phyloP scores from a whole-genome alignment of 2,329 filamentous ascomycete genomes.

The Fusarium sp. region DNA sequence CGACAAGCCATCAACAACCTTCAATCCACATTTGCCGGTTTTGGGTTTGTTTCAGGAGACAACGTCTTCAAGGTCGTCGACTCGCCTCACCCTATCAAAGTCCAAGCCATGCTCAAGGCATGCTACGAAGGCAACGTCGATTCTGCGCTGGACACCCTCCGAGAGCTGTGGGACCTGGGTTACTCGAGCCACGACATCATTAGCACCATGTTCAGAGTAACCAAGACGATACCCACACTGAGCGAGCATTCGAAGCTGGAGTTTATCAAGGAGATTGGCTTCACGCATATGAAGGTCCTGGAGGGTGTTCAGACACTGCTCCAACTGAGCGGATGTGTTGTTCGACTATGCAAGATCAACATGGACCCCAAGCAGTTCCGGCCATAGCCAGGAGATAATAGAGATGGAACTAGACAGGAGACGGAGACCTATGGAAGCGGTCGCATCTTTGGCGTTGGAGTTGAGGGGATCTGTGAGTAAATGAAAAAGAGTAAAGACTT shows the following conservation, averaged over 20 bases:
- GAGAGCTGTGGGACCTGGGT: constrained; percentile 91
- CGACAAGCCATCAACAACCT: constrained; percentile 98
- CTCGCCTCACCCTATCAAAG: constrained; percentile 95
- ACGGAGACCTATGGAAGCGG: background rate
- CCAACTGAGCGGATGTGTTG: constrained; percentile 91
- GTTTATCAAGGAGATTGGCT: constrained; percentile 98
- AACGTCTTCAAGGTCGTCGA: constrained; percentile 99
- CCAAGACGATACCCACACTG: constrained; percentile 90
- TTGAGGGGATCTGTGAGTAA: constrained; percentile 31
- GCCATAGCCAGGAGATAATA: constrained; percentile 42
- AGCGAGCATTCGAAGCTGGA: constrained; percentile 96
- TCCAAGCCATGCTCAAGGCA: constrained; percentile 97
- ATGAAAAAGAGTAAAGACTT: constrained; percentile 31
- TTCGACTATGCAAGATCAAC: constrained; percentile 90
- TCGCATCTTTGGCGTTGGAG: constrained; percentile 33
- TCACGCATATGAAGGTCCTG: constrained; percentile 99
- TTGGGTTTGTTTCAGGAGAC: constrained; percentile 95
- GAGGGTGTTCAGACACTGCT: constrained; percentile 95
- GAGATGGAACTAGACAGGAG: background rate
- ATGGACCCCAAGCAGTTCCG: constrained; percentile 90
- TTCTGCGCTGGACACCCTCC: constrained; percentile 81
- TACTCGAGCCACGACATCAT: constrained; percentile 99
- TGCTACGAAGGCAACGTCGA: constrained; percentile 94
- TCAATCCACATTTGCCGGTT: constrained; percentile 90
- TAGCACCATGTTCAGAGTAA: constrained; percentile 98